Evolutionary conservation across 176 grass and related monocot genomes (phyloP).

Genomic region (maize (Zea mays)): Zm-B73-REFERENCE-NAM-5.0 NC_050098.1:143456001-143456500

Average conservation of each 20-base stretch:
- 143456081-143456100: slow-evolving; percentile 35
- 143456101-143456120: slow-evolving; percentile 72
- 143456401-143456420: slow-evolving; percentile 94
- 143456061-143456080: slow-evolving; percentile 17
- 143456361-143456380: slow-evolving; percentile 83
- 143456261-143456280: slow-evolving; percentile 23
- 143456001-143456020: slow-evolving; percentile 64
- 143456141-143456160: slow-evolving; percentile 67
- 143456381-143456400: slow-evolving; percentile 95
- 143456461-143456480: slow-evolving; percentile 37
- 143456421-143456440: slow-evolving; percentile 92
- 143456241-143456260: slow-evolving; percentile 68
- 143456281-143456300: neutral
- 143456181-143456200: slow-evolving; percentile 65
- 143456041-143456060: slow-evolving; percentile 17
- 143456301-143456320: slow-evolving; percentile 26
- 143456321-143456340: slow-evolving; percentile 26
- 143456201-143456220: slow-evolving; percentile 82
- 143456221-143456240: slow-evolving; percentile 69
- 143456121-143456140: slow-evolving; percentile 96
- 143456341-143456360: slow-evolving; percentile 26
- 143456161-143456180: slow-evolving; percentile 64
- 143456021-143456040: slow-evolving; percentile 61
- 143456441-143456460: slow-evolving; percentile 52
- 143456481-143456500: neutral